Evolutionary conservation across 129 eudicot species (phyloP).

Genomic region (Ambrosia trifida): DNA sequence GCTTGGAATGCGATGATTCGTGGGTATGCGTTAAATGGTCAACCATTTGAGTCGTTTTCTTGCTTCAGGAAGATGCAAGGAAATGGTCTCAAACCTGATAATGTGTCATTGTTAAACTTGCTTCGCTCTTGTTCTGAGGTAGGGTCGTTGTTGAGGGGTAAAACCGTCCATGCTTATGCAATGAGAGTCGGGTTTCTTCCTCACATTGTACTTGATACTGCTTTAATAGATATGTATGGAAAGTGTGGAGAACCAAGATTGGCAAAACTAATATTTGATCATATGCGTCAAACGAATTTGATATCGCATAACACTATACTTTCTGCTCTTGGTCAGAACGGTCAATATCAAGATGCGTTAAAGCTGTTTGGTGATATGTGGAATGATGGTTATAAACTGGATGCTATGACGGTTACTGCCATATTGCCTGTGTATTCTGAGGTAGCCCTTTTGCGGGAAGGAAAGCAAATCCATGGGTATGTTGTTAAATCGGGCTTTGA

Average conservation of each 20-base stretch:
- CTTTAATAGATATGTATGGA: conserved; percentile 75
- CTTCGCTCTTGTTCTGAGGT: conserved; percentile 71
- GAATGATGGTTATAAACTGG: conserved; percentile 42
- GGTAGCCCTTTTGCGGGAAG: conserved; percentile 52
- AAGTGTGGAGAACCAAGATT: conserved; percentile 43
- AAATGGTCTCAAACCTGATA: conserved; percentile 51
- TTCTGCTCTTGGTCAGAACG: conserved; percentile 61
- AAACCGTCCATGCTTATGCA: conserved; percentile 58
- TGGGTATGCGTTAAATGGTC: conserved; percentile 45
- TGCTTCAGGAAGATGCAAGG: conserved; percentile 57
- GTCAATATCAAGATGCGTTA: conserved; percentile 44
- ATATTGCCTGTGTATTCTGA: conserved; percentile 56
- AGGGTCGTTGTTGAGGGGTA: conserved; percentile 43
- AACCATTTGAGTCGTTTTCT: conserved; percentile 40
- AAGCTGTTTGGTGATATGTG: conserved; percentile 41
- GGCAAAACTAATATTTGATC: conserved; percentile 46
- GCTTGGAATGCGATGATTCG: conserved; percentile 74
- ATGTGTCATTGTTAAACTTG: conserved; percentile 60
- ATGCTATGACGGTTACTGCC: conserved; percentile 53
- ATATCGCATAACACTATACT: conserved; percentile 69
- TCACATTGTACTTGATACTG: conserved; percentile 54
- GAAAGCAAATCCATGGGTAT: conserved; percentile 67
- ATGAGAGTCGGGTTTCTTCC: conserved; percentile 52
- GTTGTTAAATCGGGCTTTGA: conserved; percentile 38
- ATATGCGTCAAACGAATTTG: conserved; percentile 45